Evolutionary conservation across 2,329 filamentous ascomycete species (phyloP), one percentile per base, ranked within the genome.

Genomic region (Claviceps africana): DNA sequence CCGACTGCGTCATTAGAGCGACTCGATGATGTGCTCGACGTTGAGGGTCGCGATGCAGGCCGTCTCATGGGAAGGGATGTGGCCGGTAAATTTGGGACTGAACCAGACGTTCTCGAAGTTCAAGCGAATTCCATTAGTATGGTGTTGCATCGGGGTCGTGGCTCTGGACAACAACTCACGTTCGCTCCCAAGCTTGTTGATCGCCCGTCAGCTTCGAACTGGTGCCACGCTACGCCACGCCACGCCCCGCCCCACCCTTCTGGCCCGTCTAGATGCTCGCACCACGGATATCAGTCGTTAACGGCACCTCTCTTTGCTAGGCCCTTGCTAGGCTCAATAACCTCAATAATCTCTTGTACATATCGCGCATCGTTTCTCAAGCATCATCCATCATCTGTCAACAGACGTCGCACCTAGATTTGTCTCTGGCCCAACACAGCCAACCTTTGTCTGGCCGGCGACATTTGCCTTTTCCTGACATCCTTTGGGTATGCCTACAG

Each of bases 1-100:
- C 72, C 65, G 77, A 72, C 68, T 81, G 76, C 77, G 81, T 81
- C 83, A 87, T 87, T 72, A 75, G 79, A 68, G 63, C 67, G 65
- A 60, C 57, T 59, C 57, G 51, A 50, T 48, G 48, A 30, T 47
- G n/a, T 37, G 35, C 35, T 37, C 35, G 35, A 37, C 15, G 35
- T 37, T 37, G 3, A 37, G 15, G 35, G n/a, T 7, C 35, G 35
- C 17, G n/a, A 15, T 37, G n/a, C 8, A 6, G 35, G n/a, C 17
- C 35, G 35, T 37, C 35, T 37, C 35, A 37, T 37, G 35, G 35
- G 35, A 37, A n/a, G 17, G 17, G 15, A 5, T 37, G n/a, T 9
- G 35, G 5, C 35, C 17, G 35, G 35, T n/a, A 42, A 22, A 15
- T 15, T 42, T 21, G 19, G 10, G 8, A 42, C 21, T 42, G 19